A percentile compares a stretch with the other conserved stretches of the same genome.
Conservation (phyloP, 495 filamentous ascomycete species). For the Darksidea phi region DNA sequence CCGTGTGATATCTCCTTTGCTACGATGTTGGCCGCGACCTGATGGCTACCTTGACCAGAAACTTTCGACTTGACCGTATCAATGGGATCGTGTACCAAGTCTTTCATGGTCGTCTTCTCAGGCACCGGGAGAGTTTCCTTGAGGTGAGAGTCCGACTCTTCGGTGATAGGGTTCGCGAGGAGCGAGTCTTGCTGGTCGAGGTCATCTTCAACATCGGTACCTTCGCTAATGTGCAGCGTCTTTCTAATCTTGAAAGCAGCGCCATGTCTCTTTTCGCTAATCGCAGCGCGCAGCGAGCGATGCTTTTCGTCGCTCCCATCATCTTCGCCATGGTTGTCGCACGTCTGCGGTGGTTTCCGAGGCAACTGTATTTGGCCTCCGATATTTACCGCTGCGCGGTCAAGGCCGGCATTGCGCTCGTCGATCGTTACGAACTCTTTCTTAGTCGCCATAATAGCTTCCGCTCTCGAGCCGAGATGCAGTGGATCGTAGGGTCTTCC, state of each 20-base stretch:
- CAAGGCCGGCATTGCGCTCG: not conserved
- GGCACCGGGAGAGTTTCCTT: not conserved
- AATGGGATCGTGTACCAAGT: conserved; percentile 41
- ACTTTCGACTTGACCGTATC: conserved; percentile 40
- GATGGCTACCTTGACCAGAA: conserved; percentile 38
- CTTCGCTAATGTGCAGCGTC: conserved; percentile 8
- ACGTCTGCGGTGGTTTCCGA: not conserved
- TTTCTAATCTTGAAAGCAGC: conserved; percentile 9
- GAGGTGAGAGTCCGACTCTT: conserved; percentile 5
- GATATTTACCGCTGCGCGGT: conserved; percentile 7
- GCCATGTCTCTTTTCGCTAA: conserved; percentile 12
- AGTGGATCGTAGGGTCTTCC: no score
- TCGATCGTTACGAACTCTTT: not conserved
- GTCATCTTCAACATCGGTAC: not conserved
- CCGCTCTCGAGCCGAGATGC: no score
- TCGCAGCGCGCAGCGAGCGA: not conserved
- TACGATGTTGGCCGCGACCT: conserved; percentile 41
- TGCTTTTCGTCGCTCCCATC: not conserved
- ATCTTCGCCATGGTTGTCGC: not conserved
- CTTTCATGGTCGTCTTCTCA: conserved; percentile 21
- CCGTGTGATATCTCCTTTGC: conserved; percentile 42
- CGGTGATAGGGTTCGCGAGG: conserved; percentile 1
- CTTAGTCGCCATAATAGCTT: no score
- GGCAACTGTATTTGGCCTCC: conserved; percentile 1
- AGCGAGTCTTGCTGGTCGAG: not conserved